Percentiles rank a stretch among this genome's conserved stretches.
phyloP scores from a whole-genome alignment of 805 yeast genomes.

The Kluyveromyces aestuarii region DNA sequence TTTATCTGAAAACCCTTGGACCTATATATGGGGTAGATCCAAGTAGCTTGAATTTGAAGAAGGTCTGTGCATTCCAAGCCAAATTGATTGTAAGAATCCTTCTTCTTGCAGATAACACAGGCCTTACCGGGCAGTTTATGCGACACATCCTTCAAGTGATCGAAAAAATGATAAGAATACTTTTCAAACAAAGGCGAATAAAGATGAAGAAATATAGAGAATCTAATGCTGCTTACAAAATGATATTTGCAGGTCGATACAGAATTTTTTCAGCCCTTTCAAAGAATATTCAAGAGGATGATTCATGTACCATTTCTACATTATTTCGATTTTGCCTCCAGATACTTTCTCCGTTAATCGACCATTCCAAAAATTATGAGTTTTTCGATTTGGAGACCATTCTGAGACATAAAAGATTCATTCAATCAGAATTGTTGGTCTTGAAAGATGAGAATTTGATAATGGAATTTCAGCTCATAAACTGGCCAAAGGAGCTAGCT shows the following conservation, averaged over 20 bases:
- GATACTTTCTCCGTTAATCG: background rate
- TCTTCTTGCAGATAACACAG: background rate
- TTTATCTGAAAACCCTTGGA: background rate
- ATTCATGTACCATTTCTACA: background rate
- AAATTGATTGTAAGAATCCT: constrained; percentile 1
- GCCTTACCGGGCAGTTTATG: background rate
- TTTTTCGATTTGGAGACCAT: background rate
- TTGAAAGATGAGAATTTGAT: constrained; percentile 12
- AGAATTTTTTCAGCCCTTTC: background rate
- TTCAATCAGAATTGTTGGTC: constrained; percentile 13
- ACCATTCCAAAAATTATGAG: background rate
- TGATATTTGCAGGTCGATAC: background rate
- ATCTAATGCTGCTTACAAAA: background rate
- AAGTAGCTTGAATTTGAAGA: background rate
- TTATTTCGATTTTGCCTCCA: background rate
- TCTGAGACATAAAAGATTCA: constrained; percentile 1
- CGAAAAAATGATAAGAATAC: background rate
- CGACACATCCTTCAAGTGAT: background rate
- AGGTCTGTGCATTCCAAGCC: background rate
- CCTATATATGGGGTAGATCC: background rate
- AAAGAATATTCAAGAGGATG: background rate
- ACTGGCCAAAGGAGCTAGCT: constrained; percentile 8
- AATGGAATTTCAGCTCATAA: constrained; percentile 10
- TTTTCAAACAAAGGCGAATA: background rate
- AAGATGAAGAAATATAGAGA: background rate